Conservation (phyloP, 225 moss, liverwort and hornwort genomes). For the Thuidium tamariscinum region DNA sequence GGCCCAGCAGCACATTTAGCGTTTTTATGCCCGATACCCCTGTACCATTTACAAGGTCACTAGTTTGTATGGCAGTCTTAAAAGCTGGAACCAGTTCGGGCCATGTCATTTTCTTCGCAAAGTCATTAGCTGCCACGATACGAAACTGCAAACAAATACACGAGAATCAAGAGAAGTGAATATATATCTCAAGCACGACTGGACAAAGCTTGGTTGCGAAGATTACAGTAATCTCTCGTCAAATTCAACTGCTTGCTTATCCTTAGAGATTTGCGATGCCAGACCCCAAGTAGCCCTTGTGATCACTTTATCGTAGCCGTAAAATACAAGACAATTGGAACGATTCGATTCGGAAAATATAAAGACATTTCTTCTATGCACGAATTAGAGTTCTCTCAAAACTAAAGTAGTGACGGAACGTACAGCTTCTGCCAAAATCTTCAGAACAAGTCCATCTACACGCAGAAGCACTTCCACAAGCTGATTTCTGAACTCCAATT, state of each 20-base stretch:
- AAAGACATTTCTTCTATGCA: not conserved
- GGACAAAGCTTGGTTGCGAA: not conserved
- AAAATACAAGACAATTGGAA: not conserved
- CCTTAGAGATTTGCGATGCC: not conserved
- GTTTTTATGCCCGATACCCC: conserved; percentile 64
- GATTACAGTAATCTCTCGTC: not conserved
- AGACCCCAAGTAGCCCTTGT: not conserved
- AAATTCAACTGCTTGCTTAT: not conserved
- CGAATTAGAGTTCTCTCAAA: not conserved
- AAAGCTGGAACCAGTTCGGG: conserved; percentile 83
- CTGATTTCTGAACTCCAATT: conserved; percentile 78
- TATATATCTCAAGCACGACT: not conserved
- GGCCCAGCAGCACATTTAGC: conserved; percentile 72
- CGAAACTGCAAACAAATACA: conserved; percentile 70
- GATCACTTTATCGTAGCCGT: not conserved
- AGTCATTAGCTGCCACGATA: conserved; percentile 76
- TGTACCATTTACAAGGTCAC: conserved; percentile 70
- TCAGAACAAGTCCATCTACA: conserved; percentile 80
- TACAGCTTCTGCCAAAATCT: conserved; percentile 90
- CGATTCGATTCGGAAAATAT: not conserved
- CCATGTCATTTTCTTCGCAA: conserved; percentile 74
- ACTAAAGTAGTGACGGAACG: conserved; percentile 1
- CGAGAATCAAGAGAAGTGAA: not conserved
- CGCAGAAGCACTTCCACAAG: conserved; percentile 82
- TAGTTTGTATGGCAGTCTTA: conserved; percentile 73